phyloP scores from a whole-genome alignment of 2,329 filamentous ascomycete species.

The Exserohilum turcica region DNA sequence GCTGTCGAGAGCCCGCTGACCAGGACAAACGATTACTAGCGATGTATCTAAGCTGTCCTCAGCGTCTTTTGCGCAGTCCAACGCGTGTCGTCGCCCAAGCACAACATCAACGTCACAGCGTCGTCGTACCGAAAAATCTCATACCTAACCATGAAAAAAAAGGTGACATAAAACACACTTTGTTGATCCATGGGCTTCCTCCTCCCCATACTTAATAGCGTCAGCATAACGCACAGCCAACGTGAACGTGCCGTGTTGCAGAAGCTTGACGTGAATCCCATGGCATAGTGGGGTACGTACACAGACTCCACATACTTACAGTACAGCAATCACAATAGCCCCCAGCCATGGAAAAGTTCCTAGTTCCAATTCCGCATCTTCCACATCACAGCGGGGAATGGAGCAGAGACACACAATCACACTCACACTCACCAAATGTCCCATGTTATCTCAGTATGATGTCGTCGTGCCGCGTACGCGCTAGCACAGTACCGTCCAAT shows the following conservation, averaged over 20 bases:
- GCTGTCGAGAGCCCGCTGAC: not conserved
- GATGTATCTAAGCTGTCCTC: not conserved
- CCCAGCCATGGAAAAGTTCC: not conserved
- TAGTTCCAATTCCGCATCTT: conserved; percentile 1
- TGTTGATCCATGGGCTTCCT: not conserved
- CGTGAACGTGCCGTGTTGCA: not conserved
- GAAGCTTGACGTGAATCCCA: conserved; percentile 3
- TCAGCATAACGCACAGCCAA: not conserved
- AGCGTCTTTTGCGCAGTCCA: not conserved
- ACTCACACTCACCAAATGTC: not conserved
- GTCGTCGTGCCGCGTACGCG: conserved; percentile 1
- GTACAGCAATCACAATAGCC: not conserved
- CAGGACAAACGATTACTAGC: not conserved
- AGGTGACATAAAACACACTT: not conserved
- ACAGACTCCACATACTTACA: not conserved
- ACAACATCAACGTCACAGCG: not conserved
- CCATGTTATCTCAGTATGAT: conserved; percentile 11
- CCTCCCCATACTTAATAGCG: not conserved
- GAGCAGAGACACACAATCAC: too few species aligned
- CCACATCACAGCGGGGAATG: too few species aligned
- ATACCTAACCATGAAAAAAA: too few species aligned
- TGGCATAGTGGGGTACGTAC: not conserved
- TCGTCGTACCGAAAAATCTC: too few species aligned
- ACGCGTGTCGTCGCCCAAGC: not conserved
- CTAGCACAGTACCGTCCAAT: not conserved